Percentiles rank a stretch among this genome's conserved stretches.
Evolutionary conservation across 345 rosid genomes (phyloP).

Genomic region (Eutrema yunnanense): DNA sequence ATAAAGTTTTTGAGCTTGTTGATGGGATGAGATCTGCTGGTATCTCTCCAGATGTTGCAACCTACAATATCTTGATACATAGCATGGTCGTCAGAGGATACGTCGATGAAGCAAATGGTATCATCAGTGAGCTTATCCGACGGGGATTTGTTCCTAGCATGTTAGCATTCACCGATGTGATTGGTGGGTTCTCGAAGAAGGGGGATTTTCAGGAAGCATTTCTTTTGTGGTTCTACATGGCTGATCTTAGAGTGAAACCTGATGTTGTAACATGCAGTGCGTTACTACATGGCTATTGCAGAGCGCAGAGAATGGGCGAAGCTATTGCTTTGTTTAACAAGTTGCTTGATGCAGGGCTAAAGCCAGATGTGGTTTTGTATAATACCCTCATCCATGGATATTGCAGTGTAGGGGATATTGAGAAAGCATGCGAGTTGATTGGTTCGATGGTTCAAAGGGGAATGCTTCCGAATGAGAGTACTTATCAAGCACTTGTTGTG

Average conservation of each 20-base stretch:
- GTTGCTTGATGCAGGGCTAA: conserved; percentile 41
- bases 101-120: conserved; percentile 36
- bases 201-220: conserved; percentile 47
- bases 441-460: conserved; percentile 38
- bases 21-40: conserved; percentile 40
- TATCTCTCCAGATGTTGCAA: conserved; percentile 41
- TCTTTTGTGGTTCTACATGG: conserved; percentile 45
- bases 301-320: conserved; percentile 34
- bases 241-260: conserved; percentile 37
- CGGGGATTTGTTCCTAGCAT: conserved; percentile 38
- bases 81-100: conserved; percentile 42
- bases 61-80: conserved; percentile 45
- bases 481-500: conserved; percentile 35
- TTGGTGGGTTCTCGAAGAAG: conserved; percentile 39
- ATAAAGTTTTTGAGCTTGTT: conserved; percentile 41
- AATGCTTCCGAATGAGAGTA: conserved; percentile 36
- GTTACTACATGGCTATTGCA: conserved; percentile 45
- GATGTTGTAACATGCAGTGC: conserved; percentile 51
- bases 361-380: conserved; percentile 42
- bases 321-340: conserved; percentile 36
- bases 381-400: conserved; percentile 48
- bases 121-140: conserved; percentile 40
- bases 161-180: conserved; percentile 45
- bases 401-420: conserved; percentile 34
- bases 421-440: conserved; percentile 39